Evolutionary conservation across 2,329 filamentous ascomycete genomes (phyloP), one percentile per base, ranked within the genome.

Genomic region (Pezicula neosporulosa): DNA sequence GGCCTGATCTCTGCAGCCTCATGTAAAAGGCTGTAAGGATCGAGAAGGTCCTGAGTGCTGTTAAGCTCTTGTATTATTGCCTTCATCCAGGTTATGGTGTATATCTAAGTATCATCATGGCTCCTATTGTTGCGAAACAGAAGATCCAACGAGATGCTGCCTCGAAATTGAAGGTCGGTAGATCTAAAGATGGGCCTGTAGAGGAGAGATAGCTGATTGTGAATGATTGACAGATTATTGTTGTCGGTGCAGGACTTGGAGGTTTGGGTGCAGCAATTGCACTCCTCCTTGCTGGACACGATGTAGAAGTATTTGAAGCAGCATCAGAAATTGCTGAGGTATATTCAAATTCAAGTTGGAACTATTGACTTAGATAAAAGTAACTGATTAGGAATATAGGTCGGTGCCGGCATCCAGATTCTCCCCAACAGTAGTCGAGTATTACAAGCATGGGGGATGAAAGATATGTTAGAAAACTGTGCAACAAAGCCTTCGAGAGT

Each of bases 231-330:
- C 44, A 62, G 59, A 52, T 80, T 24, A 69, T 81, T 19, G 66
- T 82, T 24, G 72, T 80, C 18, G 80, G 80, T n/a, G 80, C 77
- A 9, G 80, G 80, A 6, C 69, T 82, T 18, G 77, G 77, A 21
- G 80, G 80, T 5, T 68, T 83, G 8, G 69, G 72, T 15, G 70
- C 73, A 16, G 62, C 63, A 39, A 65, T 66, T 15, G 53, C 62
- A 6, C 53, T 58, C 28, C 38, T 57, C 12, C 54, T 64, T 27
- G 58, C 61, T 8, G 63, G 63, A 3, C 72, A 75, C 50, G 54
- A 60, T 15, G 72, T 75, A 15, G 66, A 63, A 5, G 63, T 76
- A 7, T 68, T 72, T 6, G 73, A 76, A 48, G 62, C 71, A 1
- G 69, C 72, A 2, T 61, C 64, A 5, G 67, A 68, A 42, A 66